Base-by-base conservation (phyloP, 306 rosid species). In the Citrullus amarus region DNA sequence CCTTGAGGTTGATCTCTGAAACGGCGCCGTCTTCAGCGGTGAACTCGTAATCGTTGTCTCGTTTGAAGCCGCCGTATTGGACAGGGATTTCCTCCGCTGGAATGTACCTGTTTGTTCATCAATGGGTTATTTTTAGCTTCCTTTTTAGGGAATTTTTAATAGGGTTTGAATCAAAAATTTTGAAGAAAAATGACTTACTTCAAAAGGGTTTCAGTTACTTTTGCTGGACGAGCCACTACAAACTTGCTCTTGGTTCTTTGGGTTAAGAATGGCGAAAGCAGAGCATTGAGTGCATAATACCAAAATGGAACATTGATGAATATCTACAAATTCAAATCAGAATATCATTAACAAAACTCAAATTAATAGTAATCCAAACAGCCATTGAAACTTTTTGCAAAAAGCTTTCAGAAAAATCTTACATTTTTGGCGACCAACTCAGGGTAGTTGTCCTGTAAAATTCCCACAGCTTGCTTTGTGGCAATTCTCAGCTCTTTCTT, bases 251-350 rank as follows among this genome's bases (percentile, higher is more conserved):
- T 93, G 41, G 93, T 93, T 88, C 98, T 85, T 81, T 90, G 97
- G 14, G 98, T 93, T 67, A 93, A 79, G 87, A 93, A 93, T 36
- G 98, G 89, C 61, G 92, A 85, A 48, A 93, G 67, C 25, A 93
- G 79, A 60, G 95, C 89, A 59, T 87, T 89, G 60, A 95, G 84
- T 50, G 98, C 97, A 41, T 89, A 95, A 84, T 89, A 95, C 98
- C 98, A 95, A 86, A 91, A 92, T 0, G 98, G 98, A 57, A 88
- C 97, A 77, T 95, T 95, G 83, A 95, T 92, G 83, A 95, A 92
- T 54, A 92, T 82, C 98, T 94, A 79, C 67, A 59, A 69, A 22
- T 68, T n/a, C 55, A 44, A 25, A 69, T 20, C 2, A 28, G 9
- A n/a, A 43, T 15, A 60, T 58, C 18, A 61, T 30, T 61, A 34